These are phyloP conservation scores for Colletotrichum sp. DNA, from an alignment of 2,329 filamentous ascomycete genomes.

Conservation along the genomic window DNA sequence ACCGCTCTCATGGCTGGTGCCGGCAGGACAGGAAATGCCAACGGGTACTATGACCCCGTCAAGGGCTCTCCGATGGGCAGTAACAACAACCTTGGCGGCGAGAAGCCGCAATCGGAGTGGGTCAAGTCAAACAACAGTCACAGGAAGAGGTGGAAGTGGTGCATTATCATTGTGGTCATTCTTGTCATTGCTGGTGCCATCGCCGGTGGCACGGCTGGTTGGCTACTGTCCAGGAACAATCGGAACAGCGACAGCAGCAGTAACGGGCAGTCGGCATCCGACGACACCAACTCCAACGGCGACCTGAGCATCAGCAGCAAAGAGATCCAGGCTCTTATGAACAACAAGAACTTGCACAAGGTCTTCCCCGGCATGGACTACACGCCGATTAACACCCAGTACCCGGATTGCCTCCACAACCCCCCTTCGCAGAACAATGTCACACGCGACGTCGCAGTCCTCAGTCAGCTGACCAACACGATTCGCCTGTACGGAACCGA, in stretches of 20 bases:
- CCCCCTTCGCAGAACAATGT: slow-evolving; percentile 93
- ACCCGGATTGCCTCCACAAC: slow-evolving; percentile 77
- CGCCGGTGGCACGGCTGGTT: slow-evolving; percentile 75
- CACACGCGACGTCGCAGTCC: slow-evolving; percentile 86
- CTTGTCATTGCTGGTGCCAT: slow-evolving; percentile 71
- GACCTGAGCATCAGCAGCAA: slow-evolving; percentile 75
- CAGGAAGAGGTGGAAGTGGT: slow-evolving; percentile 72
- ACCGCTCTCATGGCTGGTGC: slow-evolving; percentile 32
- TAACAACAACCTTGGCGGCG: slow-evolving; percentile 32
- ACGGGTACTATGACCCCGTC: slow-evolving; percentile 64
- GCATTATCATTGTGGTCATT: slow-evolving; percentile 67
- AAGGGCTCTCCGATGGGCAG: slow-evolving; percentile 28
- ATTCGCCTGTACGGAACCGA: slow-evolving; percentile 93
- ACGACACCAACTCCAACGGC: slow-evolving; percentile 67
- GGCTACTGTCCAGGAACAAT: slow-evolving; percentile 65
- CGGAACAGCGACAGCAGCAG: slow-evolving; percentile 27
- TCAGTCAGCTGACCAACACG: slow-evolving; percentile 87
- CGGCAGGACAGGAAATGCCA: slow-evolving; percentile 34
- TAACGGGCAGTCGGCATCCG: slow-evolving; percentile 54
- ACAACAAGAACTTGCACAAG: slow-evolving; percentile 83
- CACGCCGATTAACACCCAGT: slow-evolving; percentile 89
- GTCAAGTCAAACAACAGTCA: slow-evolving; percentile 61
- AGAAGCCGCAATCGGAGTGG: slow-evolving; percentile 74
- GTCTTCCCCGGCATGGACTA: slow-evolving; percentile 97
- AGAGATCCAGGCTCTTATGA: slow-evolving; percentile 82